Percentiles rank a stretch among this genome's conserved stretches.
Conservation (phyloP, 768 basidiomycete species). For the Jaapia argillacea region DNA sequence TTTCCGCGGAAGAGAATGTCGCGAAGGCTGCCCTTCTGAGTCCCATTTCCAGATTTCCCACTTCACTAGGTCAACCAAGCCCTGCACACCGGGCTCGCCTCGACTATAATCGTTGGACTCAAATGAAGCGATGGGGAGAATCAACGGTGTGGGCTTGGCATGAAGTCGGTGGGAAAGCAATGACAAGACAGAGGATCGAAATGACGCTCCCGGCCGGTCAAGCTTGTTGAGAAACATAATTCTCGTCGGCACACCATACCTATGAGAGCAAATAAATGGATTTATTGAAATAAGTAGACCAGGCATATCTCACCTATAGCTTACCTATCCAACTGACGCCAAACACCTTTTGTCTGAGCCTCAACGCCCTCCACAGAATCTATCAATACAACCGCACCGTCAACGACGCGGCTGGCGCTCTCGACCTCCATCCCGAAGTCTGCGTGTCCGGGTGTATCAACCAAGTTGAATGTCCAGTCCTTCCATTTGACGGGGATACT, state of each 20-base stretch:
- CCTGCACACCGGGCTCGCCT: slow-evolving; percentile 79
- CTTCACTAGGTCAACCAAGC: slow-evolving; percentile 72
- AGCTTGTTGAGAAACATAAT: slow-evolving; percentile 84
- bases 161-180: slow-evolving; percentile 69
- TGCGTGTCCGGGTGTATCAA: slow-evolving; percentile 88
- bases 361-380: slow-evolving; percentile 91
- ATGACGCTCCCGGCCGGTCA: slow-evolving; percentile 79
- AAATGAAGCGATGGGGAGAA: slow-evolving; percentile 75
- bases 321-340: slow-evolving; percentile 80
- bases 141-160: slow-evolving; percentile 56
- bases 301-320: slow-evolving; percentile 24
- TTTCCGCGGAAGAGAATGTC: slow-evolving; percentile 39
- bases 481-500: slow-evolving; percentile 86
- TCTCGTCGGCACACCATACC: slow-evolving; percentile 71
- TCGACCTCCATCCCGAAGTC: slow-evolving; percentile 98
- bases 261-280: slow-evolving; percentile 17
- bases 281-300: background rate
- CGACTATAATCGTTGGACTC: slow-evolving; percentile 49
- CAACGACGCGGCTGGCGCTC: slow-evolving; percentile 83
- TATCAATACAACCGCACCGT: slow-evolving; percentile 81
- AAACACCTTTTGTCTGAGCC: slow-evolving; percentile 83
- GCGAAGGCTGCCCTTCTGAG: slow-evolving; percentile 31
- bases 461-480: slow-evolving; percentile 76
- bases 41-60: slow-evolving; percentile 81
- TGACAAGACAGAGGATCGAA: slow-evolving; percentile 61